Evolutionary conservation across 176 grass and related monocot genomes (phyloP).

Genomic region (Bolboschoenus planiculmis): DNA sequence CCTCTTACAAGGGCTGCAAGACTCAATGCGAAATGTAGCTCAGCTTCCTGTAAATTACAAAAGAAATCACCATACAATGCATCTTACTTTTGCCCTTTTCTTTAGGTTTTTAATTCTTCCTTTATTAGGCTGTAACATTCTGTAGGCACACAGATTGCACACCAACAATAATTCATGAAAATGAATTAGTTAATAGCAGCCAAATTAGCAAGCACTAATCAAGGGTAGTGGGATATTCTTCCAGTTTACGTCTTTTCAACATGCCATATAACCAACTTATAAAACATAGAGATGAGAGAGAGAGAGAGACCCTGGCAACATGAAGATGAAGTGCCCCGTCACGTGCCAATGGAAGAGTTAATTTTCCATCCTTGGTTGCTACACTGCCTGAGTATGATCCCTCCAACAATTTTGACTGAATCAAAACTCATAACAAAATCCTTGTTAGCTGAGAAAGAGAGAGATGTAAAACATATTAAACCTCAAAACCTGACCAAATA

Average conservation of each 20-base stretch:
- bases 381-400: conserved; percentile 53
- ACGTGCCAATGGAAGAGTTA: conserved; percentile 66
- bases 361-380: conserved; percentile 32
- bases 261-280: neutral
- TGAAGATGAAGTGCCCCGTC: conserved; percentile 54
- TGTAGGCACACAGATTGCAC: neutral
- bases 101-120: neutral
- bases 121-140: neutral
- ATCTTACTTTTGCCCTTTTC: neutral
- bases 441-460: neutral
- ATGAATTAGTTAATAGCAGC: neutral
- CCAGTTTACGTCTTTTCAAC: neutral
- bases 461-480: neutral
- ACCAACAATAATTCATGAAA: neutral
- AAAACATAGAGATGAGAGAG: neutral
- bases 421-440: conserved; percentile 9
- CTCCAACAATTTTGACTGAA: conserved; percentile 66
- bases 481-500: neutral
- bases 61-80: neutral
- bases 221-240: neutral
- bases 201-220: neutral
- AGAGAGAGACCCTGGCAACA: conserved; percentile 58
- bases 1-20: conserved; percentile 60
- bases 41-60: conserved; percentile 62
- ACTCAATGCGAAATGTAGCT: conserved; percentile 66